Conservation (phyloP, 768 basidiomycete genomes). For the Russula brevipes region DNA sequence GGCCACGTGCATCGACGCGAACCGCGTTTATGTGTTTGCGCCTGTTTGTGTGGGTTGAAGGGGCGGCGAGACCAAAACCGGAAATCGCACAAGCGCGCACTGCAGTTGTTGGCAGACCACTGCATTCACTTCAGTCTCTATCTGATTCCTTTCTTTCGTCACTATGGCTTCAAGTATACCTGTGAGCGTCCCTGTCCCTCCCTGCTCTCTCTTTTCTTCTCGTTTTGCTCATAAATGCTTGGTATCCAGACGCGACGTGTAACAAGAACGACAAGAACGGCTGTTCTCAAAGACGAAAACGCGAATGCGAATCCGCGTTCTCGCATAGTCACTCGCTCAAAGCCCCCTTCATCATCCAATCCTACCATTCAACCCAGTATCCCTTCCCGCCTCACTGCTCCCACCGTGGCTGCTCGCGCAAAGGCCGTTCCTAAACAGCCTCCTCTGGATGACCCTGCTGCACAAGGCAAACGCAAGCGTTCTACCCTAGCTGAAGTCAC, state of each 20-base stretch:
- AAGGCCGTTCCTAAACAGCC: slow-evolving; percentile 41
- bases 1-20: slow-evolving; percentile 37
- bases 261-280: slow-evolving; percentile 48
- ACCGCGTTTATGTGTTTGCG: slow-evolving; percentile 35
- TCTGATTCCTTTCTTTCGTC: slow-evolving; percentile 2
- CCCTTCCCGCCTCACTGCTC: slow-evolving; percentile 38
- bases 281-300: slow-evolving; percentile 63
- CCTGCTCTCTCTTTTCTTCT: background rate
- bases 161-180: slow-evolving; percentile 44
- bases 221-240: background rate
- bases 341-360: slow-evolving; percentile 45
- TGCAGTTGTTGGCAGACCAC: slow-evolving; percentile 7
- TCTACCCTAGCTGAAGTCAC: slow-evolving; percentile 72
- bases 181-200: slow-evolving; percentile 30
- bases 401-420: slow-evolving; percentile 51
- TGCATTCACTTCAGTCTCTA: slow-evolving; percentile 1
- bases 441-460: slow-evolving; percentile 42
- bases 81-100: slow-evolving; percentile 10
- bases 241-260: slow-evolving; percentile 55
- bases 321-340: slow-evolving; percentile 56
- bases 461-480: slow-evolving; percentile 66
- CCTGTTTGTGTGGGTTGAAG: slow-evolving; percentile 37
- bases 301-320: slow-evolving; percentile 51
- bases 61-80: slow-evolving; percentile 26
- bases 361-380: slow-evolving; percentile 35